Evolutionary conservation across 345 rosid species (phyloP).

Genomic region (Citrus unshiu): DNA sequence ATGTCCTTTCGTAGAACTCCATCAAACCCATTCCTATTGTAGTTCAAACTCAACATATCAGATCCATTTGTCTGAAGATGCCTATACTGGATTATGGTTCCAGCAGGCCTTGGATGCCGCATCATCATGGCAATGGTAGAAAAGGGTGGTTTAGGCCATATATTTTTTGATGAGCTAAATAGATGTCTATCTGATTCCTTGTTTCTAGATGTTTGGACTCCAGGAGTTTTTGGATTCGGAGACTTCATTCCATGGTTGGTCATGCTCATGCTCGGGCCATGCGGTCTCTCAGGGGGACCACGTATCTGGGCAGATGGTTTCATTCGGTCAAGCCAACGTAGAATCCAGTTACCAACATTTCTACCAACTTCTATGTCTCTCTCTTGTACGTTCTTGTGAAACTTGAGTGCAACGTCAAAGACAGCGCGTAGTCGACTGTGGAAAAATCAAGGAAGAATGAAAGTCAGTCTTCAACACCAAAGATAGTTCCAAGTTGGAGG

Average conservation of each 20-base stretch:
- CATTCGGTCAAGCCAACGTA: slow-evolving; percentile 76
- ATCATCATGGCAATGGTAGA: slow-evolving; percentile 63
- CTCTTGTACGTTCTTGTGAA: slow-evolving; percentile 69
- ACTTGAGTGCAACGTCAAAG: slow-evolving; percentile 61
- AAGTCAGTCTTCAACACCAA: not conserved
- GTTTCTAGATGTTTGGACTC: slow-evolving; percentile 35
- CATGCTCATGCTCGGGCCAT: slow-evolving; percentile 29
- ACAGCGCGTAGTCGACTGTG: slow-evolving; percentile 57
- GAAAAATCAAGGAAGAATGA: not conserved
- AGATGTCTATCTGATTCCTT: slow-evolving; percentile 50
- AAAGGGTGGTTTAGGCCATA: slow-evolving; percentile 47
- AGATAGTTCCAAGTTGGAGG: not conserved
- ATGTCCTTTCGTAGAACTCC: slow-evolving; percentile 68
- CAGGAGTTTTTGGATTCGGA: slow-evolving; percentile 35
- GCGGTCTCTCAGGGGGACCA: slow-evolving; percentile 24
- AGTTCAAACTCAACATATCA: slow-evolving; percentile 24
- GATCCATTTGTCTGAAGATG: slow-evolving; percentile 27
- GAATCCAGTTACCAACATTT: slow-evolving; percentile 83
- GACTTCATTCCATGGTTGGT: slow-evolving; percentile 34
- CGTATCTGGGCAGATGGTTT: slow-evolving; percentile 95
- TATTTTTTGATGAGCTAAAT: slow-evolving; percentile 43
- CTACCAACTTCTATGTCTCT: slow-evolving; percentile 90
- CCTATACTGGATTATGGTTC: slow-evolving; percentile 58
- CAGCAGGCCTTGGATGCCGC: slow-evolving; percentile 48
- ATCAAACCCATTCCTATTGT: slow-evolving; percentile 26